These are phyloP conservation scores for Diplosphaera chodatii DNA, from an alignment of 139 green algal genomes.

Conservation along the genomic window DNA sequence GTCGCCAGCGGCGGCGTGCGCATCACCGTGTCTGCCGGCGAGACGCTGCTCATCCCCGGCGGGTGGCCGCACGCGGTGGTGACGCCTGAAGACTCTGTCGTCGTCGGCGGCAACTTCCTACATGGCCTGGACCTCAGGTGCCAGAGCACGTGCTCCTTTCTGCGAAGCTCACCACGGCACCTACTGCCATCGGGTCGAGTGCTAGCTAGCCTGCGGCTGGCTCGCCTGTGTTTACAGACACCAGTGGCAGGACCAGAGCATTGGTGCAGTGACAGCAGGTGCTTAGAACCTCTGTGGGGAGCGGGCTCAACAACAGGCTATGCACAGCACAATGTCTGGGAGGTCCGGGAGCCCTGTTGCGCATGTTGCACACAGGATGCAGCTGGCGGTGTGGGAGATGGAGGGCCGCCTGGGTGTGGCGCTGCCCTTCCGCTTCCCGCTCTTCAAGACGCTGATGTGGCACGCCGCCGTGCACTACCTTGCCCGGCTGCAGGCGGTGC, in stretches of 20 bases:
- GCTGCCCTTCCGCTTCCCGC: conserved; percentile 30
- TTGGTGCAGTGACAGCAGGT: too few species aligned
- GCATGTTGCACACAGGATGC: conserved; percentile 8
- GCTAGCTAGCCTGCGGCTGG: too few species aligned
- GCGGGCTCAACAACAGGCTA: too few species aligned
- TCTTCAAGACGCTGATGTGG: conserved; percentile 33
- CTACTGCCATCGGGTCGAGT: too few species aligned
- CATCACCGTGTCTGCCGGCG: conserved; percentile 20
- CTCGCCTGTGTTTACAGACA: too few species aligned
- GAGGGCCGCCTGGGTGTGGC: conserved; percentile 9
- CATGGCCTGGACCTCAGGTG: conserved; percentile 18
- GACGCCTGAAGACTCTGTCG: conserved; percentile 35
- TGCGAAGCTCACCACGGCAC: too few species aligned
- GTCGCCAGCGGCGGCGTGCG: conserved; percentile 13
- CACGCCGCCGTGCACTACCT: conserved; percentile 21
- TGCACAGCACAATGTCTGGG: too few species aligned
- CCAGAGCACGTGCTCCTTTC: neutral
- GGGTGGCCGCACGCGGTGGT: conserved; percentile 50
- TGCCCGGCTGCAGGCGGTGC: neutral
- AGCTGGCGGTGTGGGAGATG: conserved; percentile 11
- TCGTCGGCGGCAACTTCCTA: conserved; percentile 43
- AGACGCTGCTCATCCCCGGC: conserved; percentile 48
- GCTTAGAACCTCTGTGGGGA: too few species aligned
- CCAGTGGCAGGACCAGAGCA: too few species aligned
- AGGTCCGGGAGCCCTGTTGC: conserved; percentile 19